Percentiles rank a stretch among this genome's conserved stretches.
Evolutionary conservation across 176 grass and related monocot species (phyloP).

Genomic region (Melocanna baccifera): DNA sequence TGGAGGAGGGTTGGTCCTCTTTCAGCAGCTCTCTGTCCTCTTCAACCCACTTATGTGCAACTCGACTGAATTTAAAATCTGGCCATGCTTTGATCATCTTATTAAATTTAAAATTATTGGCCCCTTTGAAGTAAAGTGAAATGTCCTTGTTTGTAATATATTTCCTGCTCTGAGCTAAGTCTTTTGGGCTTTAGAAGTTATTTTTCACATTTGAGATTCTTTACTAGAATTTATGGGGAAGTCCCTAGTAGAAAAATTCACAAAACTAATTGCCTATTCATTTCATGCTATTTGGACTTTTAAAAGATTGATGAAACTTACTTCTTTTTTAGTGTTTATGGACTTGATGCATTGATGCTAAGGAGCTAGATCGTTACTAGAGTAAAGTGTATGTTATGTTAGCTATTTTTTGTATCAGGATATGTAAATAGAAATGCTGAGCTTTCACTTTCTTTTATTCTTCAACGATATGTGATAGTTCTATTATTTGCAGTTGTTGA

Average conservation of each 20-base stretch:
- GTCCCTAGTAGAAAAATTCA: background rate
- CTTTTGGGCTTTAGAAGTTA: background rate
- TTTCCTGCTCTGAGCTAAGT: background rate
- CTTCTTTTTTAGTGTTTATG: constrained; percentile 14
- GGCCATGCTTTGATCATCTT: background rate
- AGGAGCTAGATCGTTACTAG: background rate
- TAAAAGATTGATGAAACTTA: background rate
- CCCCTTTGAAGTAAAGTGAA: background rate
- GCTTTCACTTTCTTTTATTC: background rate
- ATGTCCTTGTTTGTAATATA: background rate
- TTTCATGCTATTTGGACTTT: background rate
- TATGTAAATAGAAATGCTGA: background rate
- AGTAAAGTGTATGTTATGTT: too few species aligned
- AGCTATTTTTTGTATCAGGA: background rate
- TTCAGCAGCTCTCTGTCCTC: constrained; percentile 71
- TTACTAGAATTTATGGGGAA: background rate
- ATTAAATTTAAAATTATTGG: constrained; percentile 5
- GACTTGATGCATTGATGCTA: background rate
- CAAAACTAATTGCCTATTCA: background rate
- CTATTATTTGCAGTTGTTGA: constrained; percentile 54
- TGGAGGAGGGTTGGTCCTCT: constrained; percentile 90
- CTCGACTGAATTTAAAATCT: constrained; percentile 10
- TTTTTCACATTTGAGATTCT: background rate
- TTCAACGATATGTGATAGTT: constrained; percentile 16
- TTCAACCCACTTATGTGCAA: constrained; percentile 12